A percentile compares a stretch with the other conserved stretches of the same genome.
phyloP scores from a whole-genome alignment of 1,284 basidiomycete species.

The Fomes fomentarius region DNA sequence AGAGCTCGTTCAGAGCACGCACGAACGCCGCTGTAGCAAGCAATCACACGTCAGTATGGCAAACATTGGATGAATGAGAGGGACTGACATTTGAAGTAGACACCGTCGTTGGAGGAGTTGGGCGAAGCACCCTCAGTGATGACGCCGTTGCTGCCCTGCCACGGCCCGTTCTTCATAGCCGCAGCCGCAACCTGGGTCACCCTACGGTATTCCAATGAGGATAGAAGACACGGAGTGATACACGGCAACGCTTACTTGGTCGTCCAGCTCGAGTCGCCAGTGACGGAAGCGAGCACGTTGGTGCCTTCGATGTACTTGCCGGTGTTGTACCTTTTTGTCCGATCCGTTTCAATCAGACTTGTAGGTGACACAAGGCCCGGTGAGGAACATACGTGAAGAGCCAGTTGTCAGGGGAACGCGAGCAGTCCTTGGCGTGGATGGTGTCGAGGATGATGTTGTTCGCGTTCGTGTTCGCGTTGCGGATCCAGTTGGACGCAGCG shows the following conservation, averaged over 20 bases:
- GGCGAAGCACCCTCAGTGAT: constrained; percentile 51
- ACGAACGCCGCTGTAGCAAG: constrained; percentile 45
- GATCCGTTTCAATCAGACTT: constrained; percentile 47
- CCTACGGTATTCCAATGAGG: no score
- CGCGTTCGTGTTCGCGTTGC: constrained; percentile 45
- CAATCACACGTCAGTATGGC: neutral
- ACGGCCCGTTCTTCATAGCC: constrained; percentile 43
- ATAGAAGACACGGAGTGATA: no score
- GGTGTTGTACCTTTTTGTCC: constrained; percentile 41
- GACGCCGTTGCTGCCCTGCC: constrained; percentile 50
- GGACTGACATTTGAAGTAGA: constrained; percentile 51
- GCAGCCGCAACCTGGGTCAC: constrained; percentile 41
- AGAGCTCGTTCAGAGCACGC: constrained; percentile 49
- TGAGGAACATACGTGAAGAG: constrained; percentile 4
- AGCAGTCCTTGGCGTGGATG: constrained; percentile 47
- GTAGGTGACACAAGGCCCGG: no score
- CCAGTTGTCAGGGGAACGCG: constrained; percentile 36
- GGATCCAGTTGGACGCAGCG: constrained; percentile 50
- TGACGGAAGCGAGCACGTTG: constrained; percentile 45
- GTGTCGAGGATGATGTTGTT: constrained; percentile 48
- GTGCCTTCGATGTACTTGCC: constrained; percentile 56
- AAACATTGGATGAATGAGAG: neutral
- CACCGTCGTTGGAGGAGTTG: constrained; percentile 44
- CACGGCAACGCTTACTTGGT: constrained; percentile 31
- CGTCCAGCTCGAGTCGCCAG: constrained; percentile 44